These are phyloP conservation scores for Sporothrix pallida DNA, from an alignment of 2,329 filamentous ascomycete species.

Conservation along the genomic window DNA sequence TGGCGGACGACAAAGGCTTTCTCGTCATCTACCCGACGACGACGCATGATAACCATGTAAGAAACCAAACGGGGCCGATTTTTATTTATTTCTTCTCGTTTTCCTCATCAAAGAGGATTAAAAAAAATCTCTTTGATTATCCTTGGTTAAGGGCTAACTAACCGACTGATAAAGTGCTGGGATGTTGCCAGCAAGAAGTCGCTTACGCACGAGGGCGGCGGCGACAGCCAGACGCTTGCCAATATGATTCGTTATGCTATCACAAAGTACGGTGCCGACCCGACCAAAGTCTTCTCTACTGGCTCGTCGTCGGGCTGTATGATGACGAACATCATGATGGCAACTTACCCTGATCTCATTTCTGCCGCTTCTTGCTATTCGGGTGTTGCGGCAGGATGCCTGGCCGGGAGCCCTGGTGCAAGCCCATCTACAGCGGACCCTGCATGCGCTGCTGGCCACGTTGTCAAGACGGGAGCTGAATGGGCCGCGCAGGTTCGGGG, in stretches of 20 bases:
- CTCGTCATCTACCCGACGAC: conserved; percentile 37
- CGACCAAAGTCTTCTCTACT: conserved; percentile 54
- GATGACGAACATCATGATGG: conserved; percentile 48
- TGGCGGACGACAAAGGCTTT: conserved; percentile 29
- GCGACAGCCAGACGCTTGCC: conserved; percentile 56
- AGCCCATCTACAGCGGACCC: conserved; percentile 41
- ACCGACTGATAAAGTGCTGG: conserved; percentile 52
- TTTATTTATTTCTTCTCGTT: background rate
- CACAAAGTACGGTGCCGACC: conserved; percentile 53
- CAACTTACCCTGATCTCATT: conserved; percentile 45
- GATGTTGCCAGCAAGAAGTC: conserved; percentile 54
- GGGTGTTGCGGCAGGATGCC: conserved; percentile 43
- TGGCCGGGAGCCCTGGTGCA: conserved; percentile 38
- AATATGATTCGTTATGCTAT: conserved; percentile 60
- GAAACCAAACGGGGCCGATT: background rate
- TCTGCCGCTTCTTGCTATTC: conserved; percentile 44
- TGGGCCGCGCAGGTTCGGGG: background rate
- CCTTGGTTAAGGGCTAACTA: conserved; percentile 33
- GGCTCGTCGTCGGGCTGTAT: conserved; percentile 49
- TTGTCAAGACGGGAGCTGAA: conserved; percentile 36
- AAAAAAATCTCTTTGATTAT: too few relatives aligned
- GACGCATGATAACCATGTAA: conserved; percentile 44
- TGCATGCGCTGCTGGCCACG: conserved; percentile 54
- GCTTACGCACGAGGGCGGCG: conserved; percentile 56
- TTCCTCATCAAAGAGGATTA: too few relatives aligned